Conservation (phyloP, 2,329 filamentous ascomycete genomes). For the Colletotrichum salicis region DNA sequence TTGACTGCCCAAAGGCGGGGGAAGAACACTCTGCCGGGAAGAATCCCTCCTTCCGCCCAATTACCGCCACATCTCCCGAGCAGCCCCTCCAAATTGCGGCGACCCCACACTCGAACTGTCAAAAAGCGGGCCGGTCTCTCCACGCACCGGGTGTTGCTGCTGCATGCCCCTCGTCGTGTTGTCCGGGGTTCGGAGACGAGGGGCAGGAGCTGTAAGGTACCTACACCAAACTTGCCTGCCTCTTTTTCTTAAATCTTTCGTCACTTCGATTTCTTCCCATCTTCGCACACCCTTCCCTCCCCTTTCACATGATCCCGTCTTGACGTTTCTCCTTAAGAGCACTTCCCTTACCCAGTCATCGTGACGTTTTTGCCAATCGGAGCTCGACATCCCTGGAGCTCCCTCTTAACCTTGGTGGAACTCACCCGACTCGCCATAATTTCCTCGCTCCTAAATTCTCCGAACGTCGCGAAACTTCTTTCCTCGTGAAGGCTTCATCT, state of each 20-base stretch:
- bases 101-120: conserved; percentile 18
- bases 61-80: conserved; percentile 34
- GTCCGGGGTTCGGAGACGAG: conserved; percentile 32
- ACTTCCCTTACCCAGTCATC: neutral
- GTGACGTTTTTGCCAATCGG: neutral
- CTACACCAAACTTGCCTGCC: neutral
- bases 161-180: conserved; percentile 26
- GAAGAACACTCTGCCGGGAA: conserved; percentile 34
- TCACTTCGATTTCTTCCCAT: neutral
- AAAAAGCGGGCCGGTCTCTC: conserved; percentile 10
- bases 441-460: conserved; percentile 13
- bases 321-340: neutral
- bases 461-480: neutral
- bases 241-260: neutral
- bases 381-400: neutral
- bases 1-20: neutral
- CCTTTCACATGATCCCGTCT: neutral
- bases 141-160: conserved; percentile 13
- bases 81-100: conserved; percentile 17
- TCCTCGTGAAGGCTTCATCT: neutral
- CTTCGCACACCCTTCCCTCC: neutral
- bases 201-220: conserved; percentile 23
- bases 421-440: neutral
- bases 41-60: conserved; percentile 17
- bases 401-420: conserved; percentile 3